These are phyloP conservation scores for Aspergillus chevalieri DNA, from an alignment of 2,329 filamentous ascomycete species.

Conservation along the genomic window DNA sequence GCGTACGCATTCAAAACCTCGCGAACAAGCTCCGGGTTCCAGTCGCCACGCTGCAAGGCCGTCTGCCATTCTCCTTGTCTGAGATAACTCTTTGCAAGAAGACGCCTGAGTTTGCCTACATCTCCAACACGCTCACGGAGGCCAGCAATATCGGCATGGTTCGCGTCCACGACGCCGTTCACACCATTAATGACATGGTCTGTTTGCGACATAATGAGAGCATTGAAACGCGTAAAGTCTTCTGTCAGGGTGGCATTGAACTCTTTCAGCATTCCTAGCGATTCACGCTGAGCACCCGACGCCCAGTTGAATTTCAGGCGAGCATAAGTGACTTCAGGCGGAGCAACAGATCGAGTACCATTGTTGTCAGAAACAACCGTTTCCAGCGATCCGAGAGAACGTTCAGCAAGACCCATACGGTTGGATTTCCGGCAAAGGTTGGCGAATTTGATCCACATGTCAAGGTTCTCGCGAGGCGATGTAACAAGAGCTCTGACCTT, in stretches of 20 bases:
- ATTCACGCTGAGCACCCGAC: slow-evolving; percentile 60
- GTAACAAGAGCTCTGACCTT: slow-evolving; percentile 91
- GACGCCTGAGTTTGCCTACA: slow-evolving; percentile 54
- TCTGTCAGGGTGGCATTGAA: slow-evolving; percentile 57
- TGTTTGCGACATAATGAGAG: slow-evolving; percentile 30
- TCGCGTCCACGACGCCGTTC: slow-evolving; percentile 42
- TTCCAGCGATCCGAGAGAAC: slow-evolving; percentile 86
- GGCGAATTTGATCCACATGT: slow-evolving; percentile 99
- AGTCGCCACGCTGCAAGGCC: slow-evolving; percentile 75
- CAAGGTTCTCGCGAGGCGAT: slow-evolving; percentile 83
- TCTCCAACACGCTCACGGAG: slow-evolving; percentile 41
- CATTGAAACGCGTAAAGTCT: slow-evolving; percentile 48
- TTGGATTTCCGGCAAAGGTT: slow-evolving; percentile 96
- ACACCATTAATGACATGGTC: slow-evolving; percentile 42
- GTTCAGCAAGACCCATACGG: slow-evolving; percentile 89
- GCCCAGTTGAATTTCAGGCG: slow-evolving; percentile 97
- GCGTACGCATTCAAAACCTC: slow-evolving; percentile 89
- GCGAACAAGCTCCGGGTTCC: slow-evolving; percentile 77
- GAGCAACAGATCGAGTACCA: slow-evolving; percentile 34
- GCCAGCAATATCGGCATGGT: slow-evolving; percentile 32
- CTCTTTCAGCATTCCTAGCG: slow-evolving; percentile 55
- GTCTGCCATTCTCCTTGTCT: slow-evolving; percentile 97
- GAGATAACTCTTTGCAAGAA: slow-evolving; percentile 92
- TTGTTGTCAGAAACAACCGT: slow-evolving; percentile 53
- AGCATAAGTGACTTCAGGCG: slow-evolving; percentile 87